Base-by-base conservation (phyloP, 345 rosid species). In the Gossypium raimondii region DNA sequence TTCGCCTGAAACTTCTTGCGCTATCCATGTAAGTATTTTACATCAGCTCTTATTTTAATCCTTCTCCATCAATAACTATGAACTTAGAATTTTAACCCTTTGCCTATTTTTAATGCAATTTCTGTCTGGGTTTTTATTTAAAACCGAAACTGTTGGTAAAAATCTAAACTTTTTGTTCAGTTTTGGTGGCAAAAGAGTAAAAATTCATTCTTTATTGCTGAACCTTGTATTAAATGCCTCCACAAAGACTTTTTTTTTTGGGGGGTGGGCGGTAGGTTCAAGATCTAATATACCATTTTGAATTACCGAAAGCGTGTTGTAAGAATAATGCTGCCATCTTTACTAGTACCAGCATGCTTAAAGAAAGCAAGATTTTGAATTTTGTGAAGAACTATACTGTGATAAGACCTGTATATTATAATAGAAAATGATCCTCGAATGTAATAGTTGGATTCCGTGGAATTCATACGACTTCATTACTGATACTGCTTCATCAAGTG, bases 401-500 rank as follows among this genome's bases (percentile, higher is more conserved):
- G 73, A 87, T 93, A 92, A 91, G 99, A 85, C 97, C 99, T 74
- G 97, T 97, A 27, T 95, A 95, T 76, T 91, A 88, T 74, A 34
- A 78, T 93, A 73, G 96, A 85, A 61, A 73, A 88, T 76, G 97
- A 95, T 85, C 91, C 84, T 76, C 84, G 89, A 8, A 85, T 16
- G 83, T 95, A 51, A 86, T 95, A 48, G 78, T 95, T 61, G 94
- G 86, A 57, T 91, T 93, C 68, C 94, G 96, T 3, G 97, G 97
- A 60, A 93, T 96, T 27, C 96, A 91, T 81, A 91, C 60, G 99
- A 95, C 80, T 87, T 93, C 27, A 89, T 93, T 61, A 95, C 98
- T 1, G 91, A 90, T 72, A 91, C 90, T 77, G 90, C 90, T 73
- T 84, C 97, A 76, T 87, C 97, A 18, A 86, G 94, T 72, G 84